Evolutionary conservation across 148 eudicot species (phyloP), one percentile per base, ranked within the genome.

Genomic region (Camellia granthamiana): DNA sequence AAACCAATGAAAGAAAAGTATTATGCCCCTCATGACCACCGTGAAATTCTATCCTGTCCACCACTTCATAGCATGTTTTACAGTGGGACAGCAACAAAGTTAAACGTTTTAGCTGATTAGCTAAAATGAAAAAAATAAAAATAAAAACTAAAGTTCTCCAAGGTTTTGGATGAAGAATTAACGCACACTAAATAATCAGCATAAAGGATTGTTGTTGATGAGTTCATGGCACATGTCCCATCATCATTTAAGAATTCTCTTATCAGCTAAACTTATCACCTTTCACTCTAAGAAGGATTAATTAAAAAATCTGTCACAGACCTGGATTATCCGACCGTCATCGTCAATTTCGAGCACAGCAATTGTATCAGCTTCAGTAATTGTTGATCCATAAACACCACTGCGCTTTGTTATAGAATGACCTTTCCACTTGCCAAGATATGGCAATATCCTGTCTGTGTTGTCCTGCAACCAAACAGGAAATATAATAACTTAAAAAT

Each of bases 361-460:
- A 58, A 83, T 54, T 16, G 97, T 94, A 80, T 90, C 85, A 38
- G 94, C 92, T 83, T 92, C 91, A 77, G 93, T 85, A 46, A 91
- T 82, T 44, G 98, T 94, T 69, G 97, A 90, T 81, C 97, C 97
- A 86, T 94, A 94, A 19, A 92, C 92, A 82, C 95, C 98, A 81
- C 93, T 92, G 55, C 98, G 98, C 76, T 84, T 94, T 65, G 98
- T 94, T 65, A 86, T 42, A 38, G 98, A 94, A 75, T 81, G 87
- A 19, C 98, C 97, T 80, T 90, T 89, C 98, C 98, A 94, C 71
- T 74, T 90, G 64, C 97, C 98, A 77, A 94, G 92, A 86, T 90
- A 88, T 55, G 90, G 97, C 63, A 71, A 72, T 73, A 94, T 72
- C 85, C 97, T 86, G 78, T 87, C 80, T 14, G 38, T 54, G 6